phyloP scores from a whole-genome alignment of 169 alveolate species.

The Cytauxzoon felis region DNA sequence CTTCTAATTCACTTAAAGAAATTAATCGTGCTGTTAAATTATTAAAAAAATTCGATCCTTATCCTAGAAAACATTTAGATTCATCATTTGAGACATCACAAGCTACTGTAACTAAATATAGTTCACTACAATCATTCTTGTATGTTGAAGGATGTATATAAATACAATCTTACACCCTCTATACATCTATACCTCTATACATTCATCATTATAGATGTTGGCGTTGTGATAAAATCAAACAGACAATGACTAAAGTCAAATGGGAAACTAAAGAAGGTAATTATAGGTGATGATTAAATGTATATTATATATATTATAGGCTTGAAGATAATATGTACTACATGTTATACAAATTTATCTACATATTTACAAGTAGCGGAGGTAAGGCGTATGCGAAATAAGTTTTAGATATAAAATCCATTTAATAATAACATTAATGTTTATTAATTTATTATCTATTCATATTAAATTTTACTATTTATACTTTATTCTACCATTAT shows the following conservation, averaged over 20 bases:
- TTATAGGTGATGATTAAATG: background rate
- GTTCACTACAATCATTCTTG: constrained; percentile 67
- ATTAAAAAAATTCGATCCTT: constrained; percentile 71
- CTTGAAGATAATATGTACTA: constrained; percentile 48
- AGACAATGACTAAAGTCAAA: constrained; percentile 69
- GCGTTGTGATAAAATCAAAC: constrained; percentile 77
- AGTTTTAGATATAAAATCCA: constrained; percentile 18
- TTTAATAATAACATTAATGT: background rate
- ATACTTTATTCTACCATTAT: background rate
- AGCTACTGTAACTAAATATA: constrained; percentile 65
- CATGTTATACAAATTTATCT: constrained; percentile 57
- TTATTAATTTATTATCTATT: no score
- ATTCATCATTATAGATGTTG: constrained; percentile 64
- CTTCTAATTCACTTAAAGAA: constrained; percentile 64
- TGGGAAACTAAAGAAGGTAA: constrained; percentile 75
- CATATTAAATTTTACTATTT: background rate
- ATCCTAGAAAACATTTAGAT: constrained; percentile 72
- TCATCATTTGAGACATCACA: constrained; percentile 63
- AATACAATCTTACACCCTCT: background rate
- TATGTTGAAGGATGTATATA: background rate
- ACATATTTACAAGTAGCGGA: constrained; percentile 59
- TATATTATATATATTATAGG: constrained; percentile 3
- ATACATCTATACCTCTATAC: background rate
- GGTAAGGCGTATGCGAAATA: constrained; percentile 41
- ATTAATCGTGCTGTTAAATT: constrained; percentile 70